Conservation (phyloP, 2,329 filamentous ascomycete species). For the Clarireedia monteithiana region DNA sequence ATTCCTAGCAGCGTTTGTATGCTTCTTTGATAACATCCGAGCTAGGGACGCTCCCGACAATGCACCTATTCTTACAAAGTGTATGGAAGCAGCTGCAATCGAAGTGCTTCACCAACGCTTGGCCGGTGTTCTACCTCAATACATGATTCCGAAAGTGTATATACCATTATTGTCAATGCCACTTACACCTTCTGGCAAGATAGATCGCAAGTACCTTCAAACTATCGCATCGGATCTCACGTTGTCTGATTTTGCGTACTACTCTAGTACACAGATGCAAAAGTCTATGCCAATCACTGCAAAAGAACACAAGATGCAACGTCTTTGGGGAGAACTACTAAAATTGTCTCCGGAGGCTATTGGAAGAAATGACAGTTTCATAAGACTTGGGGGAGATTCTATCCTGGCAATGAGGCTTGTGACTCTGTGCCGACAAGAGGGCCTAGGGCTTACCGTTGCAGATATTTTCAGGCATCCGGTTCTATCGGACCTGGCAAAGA, state of each 20-base stretch:
- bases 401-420: slow-evolving; percentile 37
- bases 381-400: slow-evolving; percentile 30
- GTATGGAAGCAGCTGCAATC: not conserved
- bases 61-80: not conserved
- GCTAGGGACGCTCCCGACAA: not conserved
- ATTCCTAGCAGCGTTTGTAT: not conserved
- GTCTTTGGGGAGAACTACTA: slow-evolving; percentile 9
- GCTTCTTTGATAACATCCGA: not conserved
- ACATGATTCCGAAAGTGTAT: slow-evolving; percentile 30
- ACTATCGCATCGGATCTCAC: not conserved
- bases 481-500: slow-evolving; percentile 34
- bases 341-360: slow-evolving; percentile 12
- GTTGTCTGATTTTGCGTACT: not conserved
- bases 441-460: slow-evolving; percentile 32
- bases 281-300: not conserved
- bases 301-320: slow-evolving; percentile 10
- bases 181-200: slow-evolving; percentile 27
- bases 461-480: slow-evolving; percentile 36
- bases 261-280: not conserved
- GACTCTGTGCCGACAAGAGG: slow-evolving; percentile 25
- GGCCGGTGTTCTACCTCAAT: slow-evolving; percentile 15
- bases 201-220: slow-evolving; percentile 31
- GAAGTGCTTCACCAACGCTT: not conserved
- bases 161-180: slow-evolving; percentile 27
- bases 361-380: slow-evolving; percentile 31